phyloP scores from a whole-genome alignment of 108 stramenopile species.

The Pseudonitzschia multistriata region DNA sequence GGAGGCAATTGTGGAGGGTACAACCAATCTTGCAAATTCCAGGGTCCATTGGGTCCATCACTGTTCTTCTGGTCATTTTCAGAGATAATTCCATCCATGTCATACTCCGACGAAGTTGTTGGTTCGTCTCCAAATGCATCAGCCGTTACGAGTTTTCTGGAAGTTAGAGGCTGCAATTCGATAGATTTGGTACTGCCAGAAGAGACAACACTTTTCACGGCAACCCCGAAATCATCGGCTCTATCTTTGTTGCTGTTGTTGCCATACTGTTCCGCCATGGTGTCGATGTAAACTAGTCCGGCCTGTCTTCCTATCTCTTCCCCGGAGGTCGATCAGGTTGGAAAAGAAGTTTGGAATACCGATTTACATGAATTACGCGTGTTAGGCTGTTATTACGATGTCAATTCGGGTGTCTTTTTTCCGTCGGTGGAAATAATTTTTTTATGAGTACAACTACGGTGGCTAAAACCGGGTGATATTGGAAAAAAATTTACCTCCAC shows the following conservation, averaged over 20 bases:
- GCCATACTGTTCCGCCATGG: not conserved
- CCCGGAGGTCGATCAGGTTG: not conserved
- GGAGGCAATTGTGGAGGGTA: conserved; percentile 72
- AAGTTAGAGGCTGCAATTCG: conserved; percentile 3
- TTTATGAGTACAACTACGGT: too few species aligned
- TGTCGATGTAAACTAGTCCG: not conserved
- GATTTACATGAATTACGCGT: too few species aligned
- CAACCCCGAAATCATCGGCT: not conserved
- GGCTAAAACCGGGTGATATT: too few species aligned
- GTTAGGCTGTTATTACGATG: too few species aligned
- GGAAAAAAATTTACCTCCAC: too few species aligned
- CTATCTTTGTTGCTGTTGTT: not conserved
- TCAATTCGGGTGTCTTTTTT: too few species aligned
- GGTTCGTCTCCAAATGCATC: conserved; percentile 6
- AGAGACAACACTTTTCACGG: not conserved
- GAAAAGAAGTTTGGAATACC: not conserved
- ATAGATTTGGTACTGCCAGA: not conserved
- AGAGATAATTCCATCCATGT: not conserved
- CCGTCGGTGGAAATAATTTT: too few species aligned
- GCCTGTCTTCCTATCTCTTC: not conserved
- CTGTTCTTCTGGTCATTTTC: not conserved
- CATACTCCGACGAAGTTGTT: not conserved
- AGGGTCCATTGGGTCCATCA: conserved; percentile 9
- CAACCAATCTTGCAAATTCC: conserved; percentile 41
- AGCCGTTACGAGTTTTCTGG: not conserved